These are phyloP conservation scores for Mycosphaerella arachidis DNA, from an alignment of 2,329 filamentous ascomycete genomes.

Conservation along the genomic window DNA sequence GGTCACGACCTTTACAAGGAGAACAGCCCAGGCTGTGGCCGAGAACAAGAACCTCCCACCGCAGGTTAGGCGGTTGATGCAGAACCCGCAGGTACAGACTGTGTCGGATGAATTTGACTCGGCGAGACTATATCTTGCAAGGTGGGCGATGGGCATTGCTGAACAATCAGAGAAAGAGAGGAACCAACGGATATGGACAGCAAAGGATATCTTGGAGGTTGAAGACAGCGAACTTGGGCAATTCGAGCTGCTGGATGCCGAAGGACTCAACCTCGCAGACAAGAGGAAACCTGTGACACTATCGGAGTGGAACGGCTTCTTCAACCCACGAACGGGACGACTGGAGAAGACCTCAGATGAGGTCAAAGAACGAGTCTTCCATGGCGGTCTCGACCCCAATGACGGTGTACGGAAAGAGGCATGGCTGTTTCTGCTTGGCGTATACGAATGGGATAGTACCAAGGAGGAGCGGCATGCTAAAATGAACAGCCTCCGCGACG, in stretches of 20 bases:
- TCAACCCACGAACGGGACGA: constrained; percentile 69
- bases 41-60: constrained; percentile 90
- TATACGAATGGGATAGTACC: constrained; percentile 90
- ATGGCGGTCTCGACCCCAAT: constrained; percentile 81
- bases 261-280: constrained; percentile 70
- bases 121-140: constrained; percentile 84
- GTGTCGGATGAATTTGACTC: constrained; percentile 97
- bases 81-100: constrained; percentile 90
- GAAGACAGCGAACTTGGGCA: constrained; percentile 94
- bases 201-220: constrained; percentile 83
- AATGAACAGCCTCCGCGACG: constrained; percentile 79
- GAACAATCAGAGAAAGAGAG: constrained; percentile 91
- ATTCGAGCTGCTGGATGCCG: constrained; percentile 85
- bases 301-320: constrained; percentile 87
- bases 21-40: constrained; percentile 85
- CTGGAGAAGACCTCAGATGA: constrained; percentile 80
- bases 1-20: constrained; percentile 89
- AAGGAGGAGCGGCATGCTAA: constrained; percentile 77
- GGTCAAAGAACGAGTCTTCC: constrained; percentile 95
- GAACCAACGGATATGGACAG: constrained; percentile 86
- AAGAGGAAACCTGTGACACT: constrained; percentile 71
- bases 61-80: constrained; percentile 77
- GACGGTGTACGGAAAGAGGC: constrained; percentile 94
- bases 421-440: constrained; percentile 88
- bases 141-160: constrained; percentile 98